Conservation (phyloP, 805 yeast genomes). For the Kodamaea kakaduensis region DNA sequence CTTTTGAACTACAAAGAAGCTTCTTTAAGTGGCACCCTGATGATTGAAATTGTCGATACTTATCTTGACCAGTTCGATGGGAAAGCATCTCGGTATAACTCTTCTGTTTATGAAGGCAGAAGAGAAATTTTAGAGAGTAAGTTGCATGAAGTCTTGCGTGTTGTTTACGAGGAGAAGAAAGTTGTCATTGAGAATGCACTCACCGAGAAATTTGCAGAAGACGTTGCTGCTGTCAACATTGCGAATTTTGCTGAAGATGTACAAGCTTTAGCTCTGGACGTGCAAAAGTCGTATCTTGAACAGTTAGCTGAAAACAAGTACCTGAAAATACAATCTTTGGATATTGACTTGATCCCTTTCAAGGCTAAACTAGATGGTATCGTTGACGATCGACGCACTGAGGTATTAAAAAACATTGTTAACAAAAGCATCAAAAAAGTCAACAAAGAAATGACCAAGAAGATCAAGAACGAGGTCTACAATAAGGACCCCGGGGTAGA, state of each 20-base stretch:
- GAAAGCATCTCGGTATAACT: slow-evolving; percentile 72
- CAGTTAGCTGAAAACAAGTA: slow-evolving; percentile 5
- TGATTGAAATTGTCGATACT: slow-evolving; percentile 42
- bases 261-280: slow-evolving; percentile 1
- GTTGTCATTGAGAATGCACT: slow-evolving; percentile 15
- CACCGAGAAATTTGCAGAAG: slow-evolving; percentile 10
- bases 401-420: slow-evolving; percentile 31
- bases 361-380: slow-evolving; percentile 40
- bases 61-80: slow-evolving; percentile 57
- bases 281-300: neutral
- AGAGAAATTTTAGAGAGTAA: slow-evolving; percentile 45
- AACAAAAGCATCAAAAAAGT: slow-evolving; percentile 46
- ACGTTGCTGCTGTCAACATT: slow-evolving; percentile 10
- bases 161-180: slow-evolving; percentile 37
- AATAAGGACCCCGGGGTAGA: slow-evolving; percentile 16
- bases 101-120: slow-evolving; percentile 63
- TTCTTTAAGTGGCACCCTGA: slow-evolving; percentile 10
- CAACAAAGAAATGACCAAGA: slow-evolving; percentile 45
- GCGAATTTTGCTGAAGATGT: slow-evolving; percentile 17
- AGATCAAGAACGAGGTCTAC: slow-evolving; percentile 42
- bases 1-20: slow-evolving; percentile 14
- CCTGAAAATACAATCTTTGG: slow-evolving; percentile 6
- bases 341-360: slow-evolving; percentile 1
- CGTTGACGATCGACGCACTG: slow-evolving; percentile 30
- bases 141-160: slow-evolving; percentile 38